Evolutionary conservation across 495 filamentous ascomycete genomes (phyloP).

Genomic region (Penicillium paxilli): DNA sequence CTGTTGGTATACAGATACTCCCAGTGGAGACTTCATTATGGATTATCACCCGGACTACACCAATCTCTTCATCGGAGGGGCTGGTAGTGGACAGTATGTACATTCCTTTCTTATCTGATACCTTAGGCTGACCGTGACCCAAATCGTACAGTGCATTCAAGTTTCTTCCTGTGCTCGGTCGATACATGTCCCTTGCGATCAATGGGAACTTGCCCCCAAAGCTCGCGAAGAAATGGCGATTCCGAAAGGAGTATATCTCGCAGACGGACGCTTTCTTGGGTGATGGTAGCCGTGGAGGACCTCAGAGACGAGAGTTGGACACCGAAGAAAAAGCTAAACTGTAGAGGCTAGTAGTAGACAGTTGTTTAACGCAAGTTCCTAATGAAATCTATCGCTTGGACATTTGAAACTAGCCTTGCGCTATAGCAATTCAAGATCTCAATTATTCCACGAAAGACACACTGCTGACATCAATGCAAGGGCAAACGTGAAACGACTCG

Average conservation of each 20-base stretch:
- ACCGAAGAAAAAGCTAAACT: conserved; percentile 10
- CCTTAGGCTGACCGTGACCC: too few relatives aligned
- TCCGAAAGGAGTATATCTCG: conserved; percentile 5
- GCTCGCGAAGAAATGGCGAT: conserved; percentile 13
- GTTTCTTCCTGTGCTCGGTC: background rate
- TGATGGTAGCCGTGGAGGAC: conserved; percentile 20
- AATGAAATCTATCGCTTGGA: too few relatives aligned
- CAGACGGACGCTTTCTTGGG: conserved; percentile 5
- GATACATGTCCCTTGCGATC: background rate
- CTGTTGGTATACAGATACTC: conserved; percentile 30
- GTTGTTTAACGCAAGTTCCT: too few relatives aligned
- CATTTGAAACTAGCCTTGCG: too few relatives aligned
- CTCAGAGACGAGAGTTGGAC: conserved; percentile 10
- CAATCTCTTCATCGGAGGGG: conserved; percentile 13
- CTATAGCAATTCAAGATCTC: too few relatives aligned
- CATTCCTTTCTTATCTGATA: background rate
- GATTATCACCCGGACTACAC: conserved; percentile 16
- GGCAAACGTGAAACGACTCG: too few relatives aligned
- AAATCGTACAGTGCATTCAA: conserved; percentile 21
- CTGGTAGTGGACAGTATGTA: conserved; percentile 23
- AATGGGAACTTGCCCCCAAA: conserved; percentile 1
- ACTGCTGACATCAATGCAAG: too few relatives aligned
- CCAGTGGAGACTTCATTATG: conserved; percentile 21
- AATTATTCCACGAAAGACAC: too few relatives aligned
- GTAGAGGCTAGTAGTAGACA: too few relatives aligned